These are phyloP conservation scores for Capronia coronata DNA, from an alignment of 2,329 filamentous ascomycete genomes.

Conservation along the genomic window DNA sequence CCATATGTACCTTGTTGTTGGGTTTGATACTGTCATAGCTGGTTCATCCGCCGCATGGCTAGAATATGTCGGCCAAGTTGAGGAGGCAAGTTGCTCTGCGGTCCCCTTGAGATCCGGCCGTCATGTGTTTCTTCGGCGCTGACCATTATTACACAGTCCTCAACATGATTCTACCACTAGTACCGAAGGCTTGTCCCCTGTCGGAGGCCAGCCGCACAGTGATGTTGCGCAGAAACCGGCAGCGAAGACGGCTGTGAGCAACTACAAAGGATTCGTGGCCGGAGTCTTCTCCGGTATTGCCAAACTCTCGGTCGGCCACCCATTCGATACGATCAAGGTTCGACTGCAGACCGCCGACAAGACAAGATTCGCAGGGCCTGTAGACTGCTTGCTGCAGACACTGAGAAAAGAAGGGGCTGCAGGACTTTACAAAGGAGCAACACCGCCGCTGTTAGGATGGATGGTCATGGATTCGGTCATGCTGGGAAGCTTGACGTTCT, in stretches of 20 bases:
- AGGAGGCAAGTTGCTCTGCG: slow-evolving; percentile 6
- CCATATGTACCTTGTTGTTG: too few relatives aligned
- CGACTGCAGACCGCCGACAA: slow-evolving; percentile 79
- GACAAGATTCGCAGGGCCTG: slow-evolving; percentile 72
- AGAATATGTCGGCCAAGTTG: slow-evolving; percentile 15
- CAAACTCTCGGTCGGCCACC: slow-evolving; percentile 55
- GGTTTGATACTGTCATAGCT: too few relatives aligned
- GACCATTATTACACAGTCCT: slow-evolving; percentile 7
- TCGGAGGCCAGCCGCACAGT: background rate
- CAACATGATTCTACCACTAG: slow-evolving; percentile 5
- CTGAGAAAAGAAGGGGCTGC: slow-evolving; percentile 74
- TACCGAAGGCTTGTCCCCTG: background rate
- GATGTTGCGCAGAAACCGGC: background rate
- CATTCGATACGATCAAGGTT: slow-evolving; percentile 96
- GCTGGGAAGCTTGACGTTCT: slow-evolving; percentile 85
- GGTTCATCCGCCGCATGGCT: slow-evolving; percentile 8
- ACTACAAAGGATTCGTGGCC: slow-evolving; percentile 94
- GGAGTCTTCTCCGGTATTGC: slow-evolving; percentile 93
- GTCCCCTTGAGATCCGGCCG: background rate
- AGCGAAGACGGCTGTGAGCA: slow-evolving; percentile 32
- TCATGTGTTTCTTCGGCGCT: background rate
- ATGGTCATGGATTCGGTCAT: slow-evolving; percentile 96
- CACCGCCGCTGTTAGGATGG: slow-evolving; percentile 89
- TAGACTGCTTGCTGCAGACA: slow-evolving; percentile 80
- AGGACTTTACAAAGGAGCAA: slow-evolving; percentile 90